Conservation (phyloP, 345 rosid genomes). For the Eucalyptus sp. region DNA sequence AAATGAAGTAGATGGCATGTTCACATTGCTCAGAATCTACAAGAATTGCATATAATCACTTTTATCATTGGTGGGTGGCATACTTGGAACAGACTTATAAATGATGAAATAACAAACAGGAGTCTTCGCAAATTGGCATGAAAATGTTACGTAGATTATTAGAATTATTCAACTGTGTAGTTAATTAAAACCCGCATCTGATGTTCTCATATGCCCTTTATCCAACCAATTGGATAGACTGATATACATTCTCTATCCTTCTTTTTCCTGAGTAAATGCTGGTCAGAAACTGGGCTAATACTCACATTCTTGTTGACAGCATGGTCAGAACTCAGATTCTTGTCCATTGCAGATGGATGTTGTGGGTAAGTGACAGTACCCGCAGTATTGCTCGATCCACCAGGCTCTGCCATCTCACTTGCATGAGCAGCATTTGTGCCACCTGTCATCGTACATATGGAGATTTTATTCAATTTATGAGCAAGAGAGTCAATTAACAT, state of each 20-base stretch:
- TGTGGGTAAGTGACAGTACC: constrained; percentile 38
- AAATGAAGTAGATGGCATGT: constrained; percentile 46
- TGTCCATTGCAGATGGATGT: constrained; percentile 34
- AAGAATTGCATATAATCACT: background rate
- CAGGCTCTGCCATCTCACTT: constrained; percentile 31
- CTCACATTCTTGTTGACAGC: constrained; percentile 55
- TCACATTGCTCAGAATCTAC: constrained; percentile 29
- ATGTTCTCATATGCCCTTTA: background rate
- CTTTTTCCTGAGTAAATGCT: background rate
- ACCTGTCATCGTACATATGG: constrained; percentile 25
- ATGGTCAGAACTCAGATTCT: constrained; percentile 33
- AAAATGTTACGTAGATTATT: background rate
- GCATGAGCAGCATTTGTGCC: constrained; percentile 27
- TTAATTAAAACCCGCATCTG: background rate
- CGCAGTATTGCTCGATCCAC: constrained; percentile 24
- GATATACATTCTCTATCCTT: background rate
- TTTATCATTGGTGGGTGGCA: background rate
- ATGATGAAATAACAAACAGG: background rate
- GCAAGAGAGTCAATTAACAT: background rate
- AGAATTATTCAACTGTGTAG: background rate
- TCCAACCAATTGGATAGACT: background rate
- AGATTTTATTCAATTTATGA: background rate
- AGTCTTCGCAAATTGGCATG: background rate
- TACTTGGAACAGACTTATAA: background rate
- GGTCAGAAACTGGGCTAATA: background rate